Conservation (phyloP, 768 basidiomycete genomes). For the Boletus subcaerulescens region DNA sequence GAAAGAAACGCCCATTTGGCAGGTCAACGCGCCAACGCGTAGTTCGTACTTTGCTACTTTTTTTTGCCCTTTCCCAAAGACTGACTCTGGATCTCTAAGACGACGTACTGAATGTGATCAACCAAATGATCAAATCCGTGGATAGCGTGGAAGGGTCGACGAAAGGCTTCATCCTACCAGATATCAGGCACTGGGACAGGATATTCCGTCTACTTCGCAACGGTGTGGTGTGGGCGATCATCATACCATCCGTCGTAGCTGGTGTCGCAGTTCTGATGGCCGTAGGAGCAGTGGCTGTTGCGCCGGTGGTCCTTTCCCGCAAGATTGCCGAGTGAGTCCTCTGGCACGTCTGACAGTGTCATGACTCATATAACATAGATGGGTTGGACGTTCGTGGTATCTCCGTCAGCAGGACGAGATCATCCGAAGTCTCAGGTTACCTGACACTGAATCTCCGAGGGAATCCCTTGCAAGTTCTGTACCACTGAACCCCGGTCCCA, state of each 20-base stretch:
- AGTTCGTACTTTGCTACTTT: neutral
- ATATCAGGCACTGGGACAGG: constrained; percentile 4
- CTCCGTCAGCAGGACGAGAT: neutral
- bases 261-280: neutral
- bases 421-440: neutral
- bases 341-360: neutral
- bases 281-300: neutral
- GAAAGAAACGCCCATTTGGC: constrained; percentile 3
- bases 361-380: neutral
- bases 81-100: neutral
- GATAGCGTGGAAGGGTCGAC: constrained; percentile 6
- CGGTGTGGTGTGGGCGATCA: neutral
- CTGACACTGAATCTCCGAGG: neutral
- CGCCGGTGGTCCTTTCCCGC: neutral
- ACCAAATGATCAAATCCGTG: constrained; percentile 4
- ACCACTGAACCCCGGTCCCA: neutral
- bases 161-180: constrained; percentile 2
- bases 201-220: neutral
- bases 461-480: neutral
- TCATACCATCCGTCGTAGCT: neutral
- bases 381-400: neutral
- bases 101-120: neutral
- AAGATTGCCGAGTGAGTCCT: neutral
- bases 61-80: neutral
- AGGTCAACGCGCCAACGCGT: neutral